Conservation (phyloP, 257 asterid genomes). For the Solanum chmielewskii region DNA sequence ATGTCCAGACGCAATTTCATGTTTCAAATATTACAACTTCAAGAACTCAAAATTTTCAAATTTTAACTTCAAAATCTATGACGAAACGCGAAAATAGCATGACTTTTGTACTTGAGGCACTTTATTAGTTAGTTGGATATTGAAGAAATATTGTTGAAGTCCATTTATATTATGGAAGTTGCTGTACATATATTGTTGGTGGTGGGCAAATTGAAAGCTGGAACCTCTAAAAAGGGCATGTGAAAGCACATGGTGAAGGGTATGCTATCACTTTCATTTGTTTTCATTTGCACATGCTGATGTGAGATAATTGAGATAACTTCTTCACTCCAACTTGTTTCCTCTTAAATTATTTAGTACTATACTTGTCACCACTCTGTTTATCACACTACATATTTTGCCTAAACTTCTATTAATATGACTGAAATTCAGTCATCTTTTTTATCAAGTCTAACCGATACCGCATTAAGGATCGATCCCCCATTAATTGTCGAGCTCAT, state of each 20-base stretch:
- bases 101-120: not conserved
- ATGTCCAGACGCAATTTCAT: not conserved
- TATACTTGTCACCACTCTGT: not conserved
- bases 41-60: not conserved
- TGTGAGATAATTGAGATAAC: not conserved
- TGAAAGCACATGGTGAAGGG: not conserved
- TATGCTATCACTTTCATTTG: not conserved
- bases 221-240: not conserved
- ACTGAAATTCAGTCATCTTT: not conserved
- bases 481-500: not conserved
- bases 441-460: not conserved
- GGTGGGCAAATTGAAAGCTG: not conserved
- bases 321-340: not conserved
- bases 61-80: not conserved
- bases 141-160: not conserved
- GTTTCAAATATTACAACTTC: not conserved
- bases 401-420: not conserved
- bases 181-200: not conserved
- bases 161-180: not conserved
- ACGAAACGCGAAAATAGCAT: not conserved
- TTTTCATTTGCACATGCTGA: not conserved
- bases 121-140: not conserved
- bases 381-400: not conserved
- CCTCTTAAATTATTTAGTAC: not conserved
- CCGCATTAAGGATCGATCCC: not conserved